Percentiles rank a stretch among this genome's conserved stretches.
Evolutionary conservation across 2,329 filamentous ascomycete genomes (phyloP).

Genomic region (Penicillium sp.): DNA sequence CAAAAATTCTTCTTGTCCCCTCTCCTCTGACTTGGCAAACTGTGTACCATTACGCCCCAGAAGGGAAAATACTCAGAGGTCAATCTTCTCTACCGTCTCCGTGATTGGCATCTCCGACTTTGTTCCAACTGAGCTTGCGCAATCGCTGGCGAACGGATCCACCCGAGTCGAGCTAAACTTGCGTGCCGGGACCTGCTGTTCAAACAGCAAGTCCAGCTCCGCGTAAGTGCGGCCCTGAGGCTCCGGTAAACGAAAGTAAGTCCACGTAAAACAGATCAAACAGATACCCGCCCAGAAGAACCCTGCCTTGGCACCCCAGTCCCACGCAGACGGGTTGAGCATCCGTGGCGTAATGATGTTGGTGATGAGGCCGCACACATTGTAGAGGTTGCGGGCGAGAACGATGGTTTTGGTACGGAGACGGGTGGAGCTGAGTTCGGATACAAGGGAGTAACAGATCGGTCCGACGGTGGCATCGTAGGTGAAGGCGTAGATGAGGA

Average conservation of each 20-base stretch:
- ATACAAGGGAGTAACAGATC: conserved; percentile 47
- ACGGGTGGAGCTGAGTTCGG: conserved; percentile 48
- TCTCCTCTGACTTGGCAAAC: too few relatives aligned
- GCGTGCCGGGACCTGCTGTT: conserved; percentile 33
- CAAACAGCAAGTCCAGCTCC: conserved; percentile 40
- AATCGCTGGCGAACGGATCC: conserved; percentile 20
- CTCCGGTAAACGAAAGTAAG: conserved; percentile 42
- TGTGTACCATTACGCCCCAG: too few relatives aligned
- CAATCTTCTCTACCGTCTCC: not conserved
- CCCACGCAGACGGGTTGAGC: conserved; percentile 31
- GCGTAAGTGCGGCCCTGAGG: conserved; percentile 38
- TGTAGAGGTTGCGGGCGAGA: conserved; percentile 38
- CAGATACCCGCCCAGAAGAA: conserved; percentile 40
- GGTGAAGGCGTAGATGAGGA: conserved; percentile 41
- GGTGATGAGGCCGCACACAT: conserved; percentile 40
- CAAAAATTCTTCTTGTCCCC: too few relatives aligned
- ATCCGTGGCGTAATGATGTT: conserved; percentile 31
- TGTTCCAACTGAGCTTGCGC: not conserved
- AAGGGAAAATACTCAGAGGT: not conserved
- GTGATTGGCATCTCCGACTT: not conserved
- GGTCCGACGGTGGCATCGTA: conserved; percentile 52
- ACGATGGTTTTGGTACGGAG: conserved; percentile 52
- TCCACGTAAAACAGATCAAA: conserved; percentile 36
- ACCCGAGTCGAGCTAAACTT: conserved; percentile 34
- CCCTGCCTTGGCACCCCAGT: conserved; percentile 33